phyloP scores from a whole-genome alignment of 805 yeast species.

The Yamadazyma tumulicola region DNA sequence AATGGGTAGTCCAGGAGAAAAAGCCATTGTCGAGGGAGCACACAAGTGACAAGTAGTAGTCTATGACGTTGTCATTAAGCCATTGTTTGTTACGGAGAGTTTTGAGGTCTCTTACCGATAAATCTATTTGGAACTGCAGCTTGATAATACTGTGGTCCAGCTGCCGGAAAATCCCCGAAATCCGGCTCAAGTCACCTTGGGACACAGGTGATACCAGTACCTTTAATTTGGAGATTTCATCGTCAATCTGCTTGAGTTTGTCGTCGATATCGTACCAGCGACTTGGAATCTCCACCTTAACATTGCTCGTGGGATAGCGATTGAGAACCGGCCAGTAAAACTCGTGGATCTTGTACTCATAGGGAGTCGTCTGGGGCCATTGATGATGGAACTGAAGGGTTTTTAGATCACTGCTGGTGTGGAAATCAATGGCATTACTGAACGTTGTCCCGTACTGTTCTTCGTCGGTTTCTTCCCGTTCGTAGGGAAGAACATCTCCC shows the following conservation, averaged over 20 bases:
- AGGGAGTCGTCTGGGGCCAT: conserved; percentile 1
- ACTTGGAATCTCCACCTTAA: background rate
- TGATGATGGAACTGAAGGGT: conserved; percentile 8
- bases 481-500: no score
- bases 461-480: no score
- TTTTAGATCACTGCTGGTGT: conserved; percentile 7
- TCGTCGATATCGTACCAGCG: conserved; percentile 11
- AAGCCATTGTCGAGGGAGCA: conserved; percentile 40
- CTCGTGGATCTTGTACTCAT: conserved; percentile 10
- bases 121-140: conserved; percentile 44
- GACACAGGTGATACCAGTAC: conserved; percentile 12
- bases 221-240: conserved; percentile 12
- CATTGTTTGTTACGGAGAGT: conserved; percentile 71
- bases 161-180: conserved; percentile 12
- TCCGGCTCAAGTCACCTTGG: conserved; percentile 10
- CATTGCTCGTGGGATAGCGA: conserved; percentile 2
- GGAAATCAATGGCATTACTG: conserved; percentile 10
- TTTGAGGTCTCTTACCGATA: conserved; percentile 60
- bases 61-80: conserved; percentile 91
- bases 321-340: conserved; percentile 12
- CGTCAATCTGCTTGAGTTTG: conserved; percentile 12
- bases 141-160: conserved; percentile 10
- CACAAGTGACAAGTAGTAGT: conserved; percentile 64
- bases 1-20: conserved; percentile 85
- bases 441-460: conserved; percentile 14